Conservation (phyloP, 495 filamentous ascomycete species). For the Achaetomiella virescens region DNA sequence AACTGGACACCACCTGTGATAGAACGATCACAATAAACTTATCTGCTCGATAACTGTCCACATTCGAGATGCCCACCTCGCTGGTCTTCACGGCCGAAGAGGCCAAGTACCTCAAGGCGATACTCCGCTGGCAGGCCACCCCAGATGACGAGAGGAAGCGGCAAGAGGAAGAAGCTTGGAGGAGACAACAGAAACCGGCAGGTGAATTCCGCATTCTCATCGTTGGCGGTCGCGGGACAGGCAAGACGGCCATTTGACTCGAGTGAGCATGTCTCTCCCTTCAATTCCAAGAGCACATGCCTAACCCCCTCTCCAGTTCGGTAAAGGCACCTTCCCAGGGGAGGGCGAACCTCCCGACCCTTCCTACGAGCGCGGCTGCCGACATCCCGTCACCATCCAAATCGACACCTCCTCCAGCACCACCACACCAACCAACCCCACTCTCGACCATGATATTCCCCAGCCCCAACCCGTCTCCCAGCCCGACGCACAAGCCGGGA, state of each 20-base stretch:
- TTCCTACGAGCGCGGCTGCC: slow-evolving; percentile 29
- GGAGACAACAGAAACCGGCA: slow-evolving; percentile 8
- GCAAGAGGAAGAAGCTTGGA: slow-evolving; percentile 1
- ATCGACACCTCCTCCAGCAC: neutral
- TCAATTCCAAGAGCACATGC: neutral
- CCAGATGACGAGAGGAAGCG: slow-evolving; percentile 9
- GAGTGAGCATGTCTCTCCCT: slow-evolving; percentile 22
- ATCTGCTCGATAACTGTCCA: neutral
- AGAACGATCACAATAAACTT: neutral
- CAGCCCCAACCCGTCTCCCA: neutral
- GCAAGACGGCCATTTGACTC: slow-evolving; percentile 40
- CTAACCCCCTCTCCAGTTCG: slow-evolving; percentile 26
- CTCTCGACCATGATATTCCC: neutral
- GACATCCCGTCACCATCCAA: slow-evolving; percentile 28
- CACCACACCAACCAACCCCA: neutral
- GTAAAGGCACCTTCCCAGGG: slow-evolving; percentile 21
- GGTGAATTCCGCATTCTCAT: slow-evolving; percentile 39
- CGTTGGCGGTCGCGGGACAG: slow-evolving; percentile 35
- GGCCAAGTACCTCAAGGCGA: slow-evolving; percentile 36
- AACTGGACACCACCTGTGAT: neutral
- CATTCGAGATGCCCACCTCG: slow-evolving; percentile 23
- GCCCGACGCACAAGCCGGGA: neutral
- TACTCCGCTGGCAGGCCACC: slow-evolving; percentile 35
- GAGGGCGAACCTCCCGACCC: slow-evolving; percentile 21
- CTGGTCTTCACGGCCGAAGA: slow-evolving; percentile 38